phyloP scores from a whole-genome alignment of 176 grass and related monocot species.

The Calamus simplicifolius region DNA sequence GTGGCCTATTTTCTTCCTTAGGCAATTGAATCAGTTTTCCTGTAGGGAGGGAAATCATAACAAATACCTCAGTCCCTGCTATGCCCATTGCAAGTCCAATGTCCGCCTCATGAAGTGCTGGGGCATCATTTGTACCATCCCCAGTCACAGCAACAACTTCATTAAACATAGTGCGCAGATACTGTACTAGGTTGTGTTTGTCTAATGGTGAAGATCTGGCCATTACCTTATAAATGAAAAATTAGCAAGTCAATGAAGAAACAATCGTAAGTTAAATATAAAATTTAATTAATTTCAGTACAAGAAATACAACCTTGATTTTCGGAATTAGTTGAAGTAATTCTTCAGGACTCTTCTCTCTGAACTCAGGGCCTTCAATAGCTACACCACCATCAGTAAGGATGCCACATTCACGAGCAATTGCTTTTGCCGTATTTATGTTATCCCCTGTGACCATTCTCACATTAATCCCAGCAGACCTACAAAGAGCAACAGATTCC shows the following conservation, averaged over 20 bases:
- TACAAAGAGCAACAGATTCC: constrained; percentile 15
- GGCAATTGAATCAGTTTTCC: background rate
- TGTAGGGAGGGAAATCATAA: background rate
- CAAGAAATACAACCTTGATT: constrained; percentile 1
- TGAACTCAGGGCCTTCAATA: constrained; percentile 13
- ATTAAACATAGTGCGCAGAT: constrained; percentile 2
- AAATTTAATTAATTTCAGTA: background rate
- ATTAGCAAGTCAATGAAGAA: background rate
- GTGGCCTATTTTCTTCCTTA: too few species aligned
- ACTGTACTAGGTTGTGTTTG: constrained; percentile 5
- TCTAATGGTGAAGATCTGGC: constrained; percentile 12
- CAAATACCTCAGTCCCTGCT: constrained; percentile 15
- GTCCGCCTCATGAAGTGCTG: constrained; percentile 15
- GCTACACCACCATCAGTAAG: constrained; percentile 12
- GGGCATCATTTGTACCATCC: constrained; percentile 21
- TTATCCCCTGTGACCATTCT: constrained; percentile 16
- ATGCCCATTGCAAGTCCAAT: constrained; percentile 22
- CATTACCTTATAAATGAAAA: constrained; percentile 12
- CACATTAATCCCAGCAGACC: constrained; percentile 9
- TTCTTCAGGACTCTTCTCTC: constrained; percentile 8
- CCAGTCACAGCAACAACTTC: constrained; percentile 19
- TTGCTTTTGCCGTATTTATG: constrained; percentile 21
- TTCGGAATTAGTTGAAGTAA: constrained; percentile 7
- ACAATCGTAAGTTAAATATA: background rate
- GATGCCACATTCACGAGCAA: constrained; percentile 16